phyloP scores from a whole-genome alignment of 2,329 filamentous ascomycete species.

The Colletotrichum chlorophyti region DNA sequence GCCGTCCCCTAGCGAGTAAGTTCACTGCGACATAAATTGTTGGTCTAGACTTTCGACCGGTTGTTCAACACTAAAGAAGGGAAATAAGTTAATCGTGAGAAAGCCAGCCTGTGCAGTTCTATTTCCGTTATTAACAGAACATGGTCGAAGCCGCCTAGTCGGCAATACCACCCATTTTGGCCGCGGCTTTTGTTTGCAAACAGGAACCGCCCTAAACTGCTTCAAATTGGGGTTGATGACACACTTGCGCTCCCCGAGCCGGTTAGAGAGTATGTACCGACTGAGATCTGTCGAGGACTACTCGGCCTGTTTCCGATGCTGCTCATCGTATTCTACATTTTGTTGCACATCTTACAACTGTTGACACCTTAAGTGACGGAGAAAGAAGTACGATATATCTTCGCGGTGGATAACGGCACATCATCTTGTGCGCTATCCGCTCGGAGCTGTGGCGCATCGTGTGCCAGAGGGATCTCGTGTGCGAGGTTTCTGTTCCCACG shows the following conservation, averaged over 20 bases:
- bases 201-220: background rate
- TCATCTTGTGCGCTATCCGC: conserved; percentile 1
- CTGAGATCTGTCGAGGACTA: background rate
- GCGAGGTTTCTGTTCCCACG: conserved; percentile 13
- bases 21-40: no score
- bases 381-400: background rate
- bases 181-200: background rate
- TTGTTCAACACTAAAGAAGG: background rate
- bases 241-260: conserved; percentile 2
- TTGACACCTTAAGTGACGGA: background rate
- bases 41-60: no score
- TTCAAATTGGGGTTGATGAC: background rate
- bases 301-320: background rate
- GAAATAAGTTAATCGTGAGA: background rate
- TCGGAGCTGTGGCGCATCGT: conserved; percentile 11
- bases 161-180: background rate
- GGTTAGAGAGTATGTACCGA: background rate
- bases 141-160: background rate
- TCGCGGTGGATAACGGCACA: background rate
- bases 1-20: no score
- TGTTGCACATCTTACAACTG: background rate
- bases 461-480: conserved; percentile 24
- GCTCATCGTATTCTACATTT: background rate
- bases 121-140: background rate
- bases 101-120: conserved; percentile 2